Base-by-base conservation (phyloP, 73 alveolate genomes). In the Blepharisma japonicum region DNA sequence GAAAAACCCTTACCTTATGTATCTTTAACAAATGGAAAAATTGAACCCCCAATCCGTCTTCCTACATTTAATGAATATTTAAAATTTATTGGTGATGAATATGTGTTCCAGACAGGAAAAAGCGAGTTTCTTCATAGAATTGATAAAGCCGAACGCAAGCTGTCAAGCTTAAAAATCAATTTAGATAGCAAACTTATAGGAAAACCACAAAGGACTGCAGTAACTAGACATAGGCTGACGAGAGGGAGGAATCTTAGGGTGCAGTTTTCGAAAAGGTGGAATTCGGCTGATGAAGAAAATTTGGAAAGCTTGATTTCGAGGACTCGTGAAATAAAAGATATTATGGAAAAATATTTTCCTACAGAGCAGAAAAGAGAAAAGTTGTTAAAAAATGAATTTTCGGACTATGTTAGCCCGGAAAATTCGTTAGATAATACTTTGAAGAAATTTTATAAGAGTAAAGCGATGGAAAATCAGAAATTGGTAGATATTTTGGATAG, bases 1-100 rank as follows among this genome's bases (percentile, higher is more conserved):
- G 74, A 61, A 61, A 61, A 61, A 61, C 74, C 74, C 14, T 39
- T 14, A 61, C 74, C 74, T 20, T 61, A 61, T 5, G 74, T 61
- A 1, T 39, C 74, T 20, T 5, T 61, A 18, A 61, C 38, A 18
- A 61, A 11, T 25, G 74, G 50, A 5, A 61, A 61, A 61, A 61
- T 61, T 25, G 74, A 61, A 25, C 47, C 14, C 46, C 74, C 74
- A 5, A 14, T 61, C 2, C n/a, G 14, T 9, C 23, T 61, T 8
- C 74, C 74, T 8, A 61, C 74, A 18, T 61, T 61, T 61, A 25
- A 61, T 20, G 74, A 61, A 61, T 61, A 14, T 25, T 25, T 61
- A 20, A n/a, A 61, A 25, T n/a, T 39, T 18, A 61, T 14, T 14
- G 74, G 74, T 18, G 74, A 8, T 20, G 74, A 61, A 61, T 61